Evolutionary conservation across 352 stramenopile genomes (phyloP), one percentile per base, ranked within the genome.

Genomic region (Phytophthora pinifolia): DNA sequence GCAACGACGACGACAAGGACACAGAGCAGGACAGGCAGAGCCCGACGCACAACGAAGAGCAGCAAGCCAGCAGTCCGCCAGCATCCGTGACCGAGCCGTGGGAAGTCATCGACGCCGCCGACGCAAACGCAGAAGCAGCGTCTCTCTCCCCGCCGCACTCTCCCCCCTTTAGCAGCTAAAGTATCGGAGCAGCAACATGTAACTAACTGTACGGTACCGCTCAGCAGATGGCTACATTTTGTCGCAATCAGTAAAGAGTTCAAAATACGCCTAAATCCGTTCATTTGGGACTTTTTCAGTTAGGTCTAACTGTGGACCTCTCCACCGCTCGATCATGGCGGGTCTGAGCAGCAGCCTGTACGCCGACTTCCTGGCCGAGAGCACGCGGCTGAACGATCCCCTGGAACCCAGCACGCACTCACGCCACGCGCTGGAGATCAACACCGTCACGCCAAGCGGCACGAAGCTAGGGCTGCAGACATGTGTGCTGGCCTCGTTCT

Each of bases 291-390:
- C 3, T 27, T 27, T 53, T 34, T 32, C 13, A n/a, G 32, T 33
- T 45, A 9, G 35, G 38, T 51, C 50, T 25, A 6, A 47, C 41
- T 27, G 22, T 22, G 34, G n/a, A 53, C 31, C 35, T 22, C 25
- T 20, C 27, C 20, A 25, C 17, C 5, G 18, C 33, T 20, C 38
- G 32, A 71, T 67, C 62, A 55, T 49, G 4, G 65, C 70, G 44
- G 73, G 72, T 38, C 72, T 87, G 41, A 79, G 74, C 51, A 86
- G 75, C 67, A 86, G 70, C 37, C 64, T 86, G 36, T 92, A 86
- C 62, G 67, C 59, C 30, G 74, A 88, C 53, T 92, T 92, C 51
- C 42, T 92, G 38, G 71, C 74, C 33, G 69, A 83, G 32, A 57
- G 77, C 41, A 68, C 64, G 45, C 67, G 67, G 9, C 69, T 86